Percentiles rank a stretch among this genome's conserved stretches.
These are phyloP conservation scores for Phytophthora brassicae DNA, from an alignment of 352 stramenopile genomes.

Conservation along the genomic window DNA sequence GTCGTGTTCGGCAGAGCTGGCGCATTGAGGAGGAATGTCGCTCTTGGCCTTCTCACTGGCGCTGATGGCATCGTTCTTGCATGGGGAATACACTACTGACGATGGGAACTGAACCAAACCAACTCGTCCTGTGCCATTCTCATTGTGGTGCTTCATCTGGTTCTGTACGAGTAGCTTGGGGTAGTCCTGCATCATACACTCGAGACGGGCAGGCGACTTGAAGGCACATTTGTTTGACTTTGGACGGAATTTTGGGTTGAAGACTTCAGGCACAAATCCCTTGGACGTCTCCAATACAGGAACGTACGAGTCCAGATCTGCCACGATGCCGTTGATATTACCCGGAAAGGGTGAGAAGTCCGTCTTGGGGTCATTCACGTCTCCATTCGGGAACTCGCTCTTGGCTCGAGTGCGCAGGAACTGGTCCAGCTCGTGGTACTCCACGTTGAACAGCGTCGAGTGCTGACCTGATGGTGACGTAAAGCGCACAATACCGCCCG, in stretches of 20 bases:
- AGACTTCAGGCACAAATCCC: conserved; percentile 67
- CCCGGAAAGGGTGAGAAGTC: conserved; percentile 64
- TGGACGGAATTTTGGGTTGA: conserved; percentile 64
- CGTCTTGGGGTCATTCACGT: conserved; percentile 59
- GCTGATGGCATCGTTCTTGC: conserved; percentile 68
- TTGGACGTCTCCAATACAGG: conserved; percentile 45
- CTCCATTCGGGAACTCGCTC: conserved; percentile 51
- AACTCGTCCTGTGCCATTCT: conserved; percentile 22
- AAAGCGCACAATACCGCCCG: conserved; percentile 63
- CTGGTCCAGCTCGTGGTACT: conserved; percentile 75
- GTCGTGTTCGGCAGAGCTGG: conserved; percentile 66
- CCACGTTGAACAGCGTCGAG: conserved; percentile 64
- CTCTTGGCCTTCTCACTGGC: conserved; percentile 50
- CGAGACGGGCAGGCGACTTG: conserved; percentile 64
- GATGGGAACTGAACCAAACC: conserved; percentile 61
- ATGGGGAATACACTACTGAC: conserved; percentile 68
- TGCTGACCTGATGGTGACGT: conserved; percentile 27
- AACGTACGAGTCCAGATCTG: conserved; percentile 52
- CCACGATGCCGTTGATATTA: conserved; percentile 77
- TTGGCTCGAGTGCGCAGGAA: conserved; percentile 54
- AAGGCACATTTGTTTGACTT: conserved; percentile 42
- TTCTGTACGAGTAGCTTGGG: conserved; percentile 59
- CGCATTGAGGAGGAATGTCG: conserved; percentile 65
- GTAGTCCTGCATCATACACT: conserved; percentile 85
- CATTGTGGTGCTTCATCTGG: conserved; percentile 22